These are phyloP conservation scores for Phytophthora crassamura DNA, from an alignment of 352 stramenopile species.

Conservation along the genomic window DNA sequence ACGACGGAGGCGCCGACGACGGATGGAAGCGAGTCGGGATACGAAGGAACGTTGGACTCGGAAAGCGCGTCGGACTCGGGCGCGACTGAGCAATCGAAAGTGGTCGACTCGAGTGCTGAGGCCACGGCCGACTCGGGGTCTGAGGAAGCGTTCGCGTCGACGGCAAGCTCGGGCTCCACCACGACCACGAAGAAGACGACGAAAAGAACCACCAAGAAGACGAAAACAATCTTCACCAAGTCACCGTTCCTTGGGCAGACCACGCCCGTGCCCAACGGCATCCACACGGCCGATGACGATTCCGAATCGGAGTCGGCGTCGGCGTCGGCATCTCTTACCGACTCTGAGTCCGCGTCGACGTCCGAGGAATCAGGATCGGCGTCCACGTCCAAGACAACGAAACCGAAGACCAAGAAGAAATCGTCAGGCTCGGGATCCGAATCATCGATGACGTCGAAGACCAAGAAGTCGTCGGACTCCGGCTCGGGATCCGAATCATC, in stretches of 20 bases:
- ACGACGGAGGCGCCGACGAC: conserved; percentile 11
- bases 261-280: conserved; percentile 42
- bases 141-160: conserved; percentile 2
- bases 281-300: conserved; percentile 24
- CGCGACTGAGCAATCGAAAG: neutral
- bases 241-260: conserved; percentile 40
- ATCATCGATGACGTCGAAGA: conserved; percentile 6
- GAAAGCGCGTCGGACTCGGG: conserved; percentile 19
- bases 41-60: conserved; percentile 16
- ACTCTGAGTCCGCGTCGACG: conserved; percentile 1
- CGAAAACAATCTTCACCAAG: conserved; percentile 38
- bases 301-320: conserved; percentile 14
- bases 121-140: neutral
- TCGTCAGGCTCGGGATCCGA: conserved; percentile 16
- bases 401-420: conserved; percentile 16
- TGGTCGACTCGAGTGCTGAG: neutral
- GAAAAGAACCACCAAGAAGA: conserved; percentile 17
- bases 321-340: neutral
- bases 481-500: conserved; percentile 2
- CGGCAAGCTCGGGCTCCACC: conserved; percentile 14
- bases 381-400: conserved; percentile 11
- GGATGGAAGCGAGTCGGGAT: conserved; percentile 10
- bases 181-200: conserved; percentile 34
- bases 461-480: conserved; percentile 11
- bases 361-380: conserved; percentile 19